Base-by-base conservation (phyloP, 768 basidiomycete genomes). In the Nidula microcarpa region DNA sequence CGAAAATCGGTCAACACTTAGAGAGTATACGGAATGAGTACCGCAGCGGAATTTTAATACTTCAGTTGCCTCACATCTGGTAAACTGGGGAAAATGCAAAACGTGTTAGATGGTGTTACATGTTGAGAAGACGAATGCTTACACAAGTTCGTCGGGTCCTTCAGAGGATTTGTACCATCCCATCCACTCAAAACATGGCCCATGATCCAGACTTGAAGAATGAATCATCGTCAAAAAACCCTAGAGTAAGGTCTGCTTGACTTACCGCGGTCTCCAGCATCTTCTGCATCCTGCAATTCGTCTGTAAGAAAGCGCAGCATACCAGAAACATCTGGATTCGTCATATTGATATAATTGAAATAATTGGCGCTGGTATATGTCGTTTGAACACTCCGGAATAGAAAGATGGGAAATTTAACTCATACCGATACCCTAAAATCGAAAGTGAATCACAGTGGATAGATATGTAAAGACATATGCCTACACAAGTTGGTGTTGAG, bases 251-350 rank as follows among this genome's bases (percentile, higher is more conserved):
- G 23, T 4, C 23, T 4, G 4, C 23, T 30, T 23, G 9, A 61
- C 73, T n/a, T 55, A 83, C 87, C 87, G 60, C 85, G 73, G 51
- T 90, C 87, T 6, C 87, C 84, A 17, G 76, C 75, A 61, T 91
- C 89, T 66, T 91, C 89, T 6, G 89, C 88, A 50, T 75, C 84
- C 65, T 91, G 89, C 11, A 91, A 69, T 63, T 91, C 87, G 54
- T 89, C 84, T 5, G 89, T 90, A 57, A 91, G 60, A 68, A 89
- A 90, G 36, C 86, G 76, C 59, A 91, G 71, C 82, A 90, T 87
- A 17, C 89, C 88, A 43, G 86, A 89, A 39, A 74, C 73, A 65
- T 91, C 89, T 9, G 84, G 79, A 23, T 79, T 64, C 18, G 82
- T 83, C 61, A 87, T 75, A 59, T 91, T 88, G 68, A 91, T 84